Evolutionary conservation across 2,329 filamentous ascomycete genomes (phyloP).

Genomic region (Pyrenophora seminiperda): DNA sequence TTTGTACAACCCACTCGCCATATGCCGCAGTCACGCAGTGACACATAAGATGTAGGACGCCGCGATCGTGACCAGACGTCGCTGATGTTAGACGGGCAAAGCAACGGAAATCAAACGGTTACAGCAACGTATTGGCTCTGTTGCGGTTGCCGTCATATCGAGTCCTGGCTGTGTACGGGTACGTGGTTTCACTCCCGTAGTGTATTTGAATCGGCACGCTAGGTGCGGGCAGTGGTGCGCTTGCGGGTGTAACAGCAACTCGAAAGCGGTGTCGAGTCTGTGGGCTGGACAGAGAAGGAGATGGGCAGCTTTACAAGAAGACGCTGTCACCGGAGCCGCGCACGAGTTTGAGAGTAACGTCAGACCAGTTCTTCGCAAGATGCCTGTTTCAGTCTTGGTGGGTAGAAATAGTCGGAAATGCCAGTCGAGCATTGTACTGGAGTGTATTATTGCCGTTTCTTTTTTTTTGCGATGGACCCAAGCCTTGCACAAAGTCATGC

Average conservation of each 20-base stretch:
- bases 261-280: conserved; percentile 12
- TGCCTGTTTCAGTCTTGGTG: background rate
- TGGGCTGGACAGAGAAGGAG: background rate
- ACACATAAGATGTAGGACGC: conserved; percentile 8
- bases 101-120: conserved; percentile 6
- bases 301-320: conserved; percentile 2
- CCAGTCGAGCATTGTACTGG: background rate
- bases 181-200: conserved; percentile 5
- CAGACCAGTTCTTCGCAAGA: conserved; percentile 1
- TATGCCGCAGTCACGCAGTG: conserved; percentile 14
- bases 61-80: conserved; percentile 4
- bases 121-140: conserved; percentile 1
- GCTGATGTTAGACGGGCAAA: conserved; percentile 6
- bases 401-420: background rate
- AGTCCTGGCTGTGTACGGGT: conserved; percentile 7
- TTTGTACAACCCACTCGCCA: conserved; percentile 9
- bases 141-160: conserved; percentile 7
- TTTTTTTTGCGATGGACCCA: background rate
- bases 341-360: conserved; percentile 10
- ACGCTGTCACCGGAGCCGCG: conserved; percentile 2
- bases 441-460: background rate
- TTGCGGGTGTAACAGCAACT: conserved; percentile 12
- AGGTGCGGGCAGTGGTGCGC: background rate
- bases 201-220: conserved; percentile 1
- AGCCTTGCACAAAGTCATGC: background rate